Base-by-base conservation (phyloP, 805 yeast genomes). In the Candida silvatica region DNA sequence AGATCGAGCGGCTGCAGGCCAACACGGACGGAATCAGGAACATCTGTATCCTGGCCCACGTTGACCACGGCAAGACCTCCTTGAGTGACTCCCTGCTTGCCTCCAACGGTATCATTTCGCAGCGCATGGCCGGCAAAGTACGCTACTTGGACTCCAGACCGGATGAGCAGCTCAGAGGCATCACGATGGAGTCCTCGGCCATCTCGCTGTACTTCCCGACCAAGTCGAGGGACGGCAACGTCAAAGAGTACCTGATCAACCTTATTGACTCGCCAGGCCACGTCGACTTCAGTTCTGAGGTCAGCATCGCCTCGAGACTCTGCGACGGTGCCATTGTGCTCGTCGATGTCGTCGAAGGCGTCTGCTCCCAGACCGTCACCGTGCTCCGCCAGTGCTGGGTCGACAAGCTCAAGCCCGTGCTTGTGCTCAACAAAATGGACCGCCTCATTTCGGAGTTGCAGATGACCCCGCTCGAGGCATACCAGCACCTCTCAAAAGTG, bases 191-290 rank as follows among this genome's bases (percentile, higher is more conserved):
- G 46, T 78, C 95, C 0, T 81, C 95, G 27, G 97, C 97, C 0
- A 87, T 92, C 17, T 88, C 97, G 0, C 62, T 92, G n/a, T 88
- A 82, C 52, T 92, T 90, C 60, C 76, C 80, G 50, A 77, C 86
- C 3, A 32, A 26, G 22, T 17, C 29, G 18, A 25, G 38, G 54
- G 59, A 32, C 35, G 37, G 37, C 11, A 27, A 37, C 7, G 71
- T 80, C 27, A 74, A 74, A 28, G 96, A 92, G 51, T 83, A 84
- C 58, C 62, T 92, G 37, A 80, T 92, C 51, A 92, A 92, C 52
- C 69, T 92, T 48, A 90, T 92, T 38, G 99, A 92, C 58, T 90
- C 97, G 0, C 99, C 99, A 0, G 99, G 99, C n/a, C 99, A 92
- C 50, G 86, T 92, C 40, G 99, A 92, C 59, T 92, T 92, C 56